A percentile compares a stretch with the other conserved stretches of the same genome.
phyloP scores from a whole-genome alignment of 208 protist species.

The Herpetomonas muscarum region DNA sequence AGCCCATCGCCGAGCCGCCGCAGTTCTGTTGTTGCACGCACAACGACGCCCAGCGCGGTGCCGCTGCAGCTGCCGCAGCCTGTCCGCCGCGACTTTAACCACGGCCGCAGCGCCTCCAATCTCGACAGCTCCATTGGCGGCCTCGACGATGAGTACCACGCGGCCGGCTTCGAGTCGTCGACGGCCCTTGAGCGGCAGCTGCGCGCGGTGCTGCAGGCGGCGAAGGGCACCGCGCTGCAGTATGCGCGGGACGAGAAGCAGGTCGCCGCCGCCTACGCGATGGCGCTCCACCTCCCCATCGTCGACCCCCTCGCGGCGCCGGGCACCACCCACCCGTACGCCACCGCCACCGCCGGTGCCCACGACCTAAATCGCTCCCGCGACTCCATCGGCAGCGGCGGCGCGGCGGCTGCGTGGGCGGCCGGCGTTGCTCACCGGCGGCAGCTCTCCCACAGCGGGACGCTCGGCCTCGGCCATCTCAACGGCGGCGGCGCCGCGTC shows the following conservation, averaged over 20 bases:
- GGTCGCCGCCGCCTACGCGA: constrained; percentile 30
- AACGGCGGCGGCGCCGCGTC: not conserved
- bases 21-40: too few relatives aligned
- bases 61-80: too few relatives aligned
- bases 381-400: not conserved
- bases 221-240: constrained; percentile 53
- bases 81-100: too few relatives aligned
- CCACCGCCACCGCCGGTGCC: not conserved
- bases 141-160: not conserved
- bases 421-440: not conserved
- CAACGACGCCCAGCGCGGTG: too few relatives aligned
- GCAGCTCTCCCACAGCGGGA: constrained; percentile 1
- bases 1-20: too few relatives aligned
- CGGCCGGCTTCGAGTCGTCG: not conserved
- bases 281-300: constrained; percentile 25
- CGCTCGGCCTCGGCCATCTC: not conserved
- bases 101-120: not conserved
- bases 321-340: not conserved
- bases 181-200: not conserved
- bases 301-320: constrained; percentile 3
- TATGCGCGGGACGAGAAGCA: constrained; percentile 39
- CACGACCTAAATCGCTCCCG: not conserved
- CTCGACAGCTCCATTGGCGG: not conserved
- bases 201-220: constrained; percentile 33
- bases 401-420: not conserved